These are phyloP conservation scores for Nicotiana attenuata DNA, from an alignment of 257 asterid genomes.

Conservation along the genomic window DNA sequence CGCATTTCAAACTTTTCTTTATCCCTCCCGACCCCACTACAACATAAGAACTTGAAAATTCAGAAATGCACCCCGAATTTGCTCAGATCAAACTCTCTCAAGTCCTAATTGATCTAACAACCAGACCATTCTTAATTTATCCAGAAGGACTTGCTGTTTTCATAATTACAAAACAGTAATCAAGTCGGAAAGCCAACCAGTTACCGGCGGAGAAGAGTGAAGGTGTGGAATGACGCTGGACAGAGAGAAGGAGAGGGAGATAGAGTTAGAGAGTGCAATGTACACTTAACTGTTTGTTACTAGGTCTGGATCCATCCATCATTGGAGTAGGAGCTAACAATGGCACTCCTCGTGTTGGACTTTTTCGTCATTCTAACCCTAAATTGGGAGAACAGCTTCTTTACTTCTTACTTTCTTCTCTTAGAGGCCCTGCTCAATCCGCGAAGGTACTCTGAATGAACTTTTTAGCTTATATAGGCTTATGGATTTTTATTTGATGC, in stretches of 20 bases:
- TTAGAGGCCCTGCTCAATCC: conserved; percentile 95
- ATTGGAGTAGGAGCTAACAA: conserved; percentile 83
- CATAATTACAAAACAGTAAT: background rate
- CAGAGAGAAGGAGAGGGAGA: conserved; percentile 98
- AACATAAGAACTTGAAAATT: background rate
- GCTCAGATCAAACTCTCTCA: background rate
- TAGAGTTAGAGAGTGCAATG: conserved; percentile 99
- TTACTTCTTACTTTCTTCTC: conserved; percentile 84
- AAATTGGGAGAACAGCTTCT: conserved; percentile 98
- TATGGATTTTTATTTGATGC: background rate
- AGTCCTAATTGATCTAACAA: background rate
- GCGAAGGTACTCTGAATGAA: conserved; percentile 45
- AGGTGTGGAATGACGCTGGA: conserved; percentile 83
- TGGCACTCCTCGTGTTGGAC: conserved; percentile 83
- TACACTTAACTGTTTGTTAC: conserved; percentile 92
- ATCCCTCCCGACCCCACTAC: conserved; percentile 21
- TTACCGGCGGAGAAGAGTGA: conserved; percentile 2
- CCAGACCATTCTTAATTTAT: background rate
- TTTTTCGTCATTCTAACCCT: conserved; percentile 96
- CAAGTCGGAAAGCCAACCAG: background rate
- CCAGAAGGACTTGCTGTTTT: background rate
- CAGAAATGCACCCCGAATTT: conserved; percentile 3
- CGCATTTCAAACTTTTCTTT: conserved; percentile 38
- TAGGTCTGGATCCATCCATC: conserved; percentile 89
- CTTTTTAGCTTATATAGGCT: background rate